phyloP scores from a whole-genome alignment of 441 rosid genomes.

The Theobroma grandiflorum region DNA sequence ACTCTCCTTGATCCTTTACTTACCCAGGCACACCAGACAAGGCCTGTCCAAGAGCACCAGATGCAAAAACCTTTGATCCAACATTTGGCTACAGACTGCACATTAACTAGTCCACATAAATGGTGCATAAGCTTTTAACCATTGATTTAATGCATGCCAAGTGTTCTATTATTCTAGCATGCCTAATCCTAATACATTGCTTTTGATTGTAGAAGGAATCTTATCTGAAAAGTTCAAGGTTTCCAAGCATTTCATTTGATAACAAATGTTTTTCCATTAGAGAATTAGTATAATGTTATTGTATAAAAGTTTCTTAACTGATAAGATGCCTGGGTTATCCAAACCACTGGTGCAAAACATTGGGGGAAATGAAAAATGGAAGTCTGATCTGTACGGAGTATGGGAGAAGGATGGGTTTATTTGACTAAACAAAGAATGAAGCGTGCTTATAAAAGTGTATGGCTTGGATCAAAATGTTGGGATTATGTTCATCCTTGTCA shows the following conservation, averaged over 20 bases:
- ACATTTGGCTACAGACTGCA: background rate
- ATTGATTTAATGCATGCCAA: too few species aligned
- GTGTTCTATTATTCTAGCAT: background rate
- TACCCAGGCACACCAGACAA: background rate
- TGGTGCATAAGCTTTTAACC: too few species aligned
- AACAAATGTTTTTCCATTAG: background rate
- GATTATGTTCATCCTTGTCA: slow-evolving; percentile 15
- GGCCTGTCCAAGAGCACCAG: background rate
- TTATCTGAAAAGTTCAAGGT: background rate
- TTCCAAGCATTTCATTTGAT: background rate
- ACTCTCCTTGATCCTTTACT: background rate
- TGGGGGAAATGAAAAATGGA: background rate
- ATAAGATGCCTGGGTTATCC: slow-evolving; percentile 23
- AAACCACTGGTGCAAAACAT: background rate
- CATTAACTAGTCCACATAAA: too few species aligned
- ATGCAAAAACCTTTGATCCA: background rate
- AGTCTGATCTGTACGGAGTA: background rate
- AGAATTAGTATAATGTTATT: background rate
- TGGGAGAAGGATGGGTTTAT: background rate
- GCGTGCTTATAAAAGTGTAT: background rate
- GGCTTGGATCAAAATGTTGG: background rate
- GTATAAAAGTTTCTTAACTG: background rate
- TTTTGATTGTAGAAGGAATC: background rate
- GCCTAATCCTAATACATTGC: background rate
- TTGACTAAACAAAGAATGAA: slow-evolving; percentile 6